These are phyloP conservation scores for Pleurotus giganteus DNA, from an alignment of 768 basidiomycete species.

Conservation along the genomic window DNA sequence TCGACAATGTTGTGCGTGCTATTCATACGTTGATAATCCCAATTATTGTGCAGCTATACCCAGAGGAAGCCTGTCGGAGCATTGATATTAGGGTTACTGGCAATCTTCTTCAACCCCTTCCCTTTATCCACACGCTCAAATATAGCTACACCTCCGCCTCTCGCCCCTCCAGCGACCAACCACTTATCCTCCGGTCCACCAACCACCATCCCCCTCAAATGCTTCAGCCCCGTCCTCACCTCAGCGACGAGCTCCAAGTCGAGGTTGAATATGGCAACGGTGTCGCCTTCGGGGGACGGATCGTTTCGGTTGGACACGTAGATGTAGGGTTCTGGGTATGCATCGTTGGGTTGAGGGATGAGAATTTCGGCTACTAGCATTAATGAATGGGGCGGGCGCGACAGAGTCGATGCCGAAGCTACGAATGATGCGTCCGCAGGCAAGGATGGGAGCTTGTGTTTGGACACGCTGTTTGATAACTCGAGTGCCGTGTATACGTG, in stretches of 20 bases:
- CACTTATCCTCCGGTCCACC: constrained; percentile 61
- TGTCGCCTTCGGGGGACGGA: constrained; percentile 66
- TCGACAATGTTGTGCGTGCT: not conserved
- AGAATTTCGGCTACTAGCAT: constrained; percentile 74
- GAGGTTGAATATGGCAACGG: constrained; percentile 66
- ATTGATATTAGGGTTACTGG: constrained; percentile 38
- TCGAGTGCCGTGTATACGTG: constrained; percentile 68
- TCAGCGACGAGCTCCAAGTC: constrained; percentile 55
- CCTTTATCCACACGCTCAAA: constrained; percentile 67
- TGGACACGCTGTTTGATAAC: constrained; percentile 54
- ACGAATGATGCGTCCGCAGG: constrained; percentile 39
- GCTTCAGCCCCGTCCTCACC: constrained; percentile 65
- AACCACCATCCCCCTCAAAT: constrained; percentile 68
- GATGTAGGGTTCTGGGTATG: constrained; percentile 56
- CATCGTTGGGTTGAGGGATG: constrained; percentile 48
- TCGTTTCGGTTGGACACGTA: constrained; percentile 79
- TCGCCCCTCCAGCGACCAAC: constrained; percentile 61
- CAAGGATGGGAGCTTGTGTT: constrained; percentile 49
- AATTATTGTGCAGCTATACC: constrained; percentile 20
- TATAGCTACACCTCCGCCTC: constrained; percentile 67
- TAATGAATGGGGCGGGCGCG: constrained; percentile 38
- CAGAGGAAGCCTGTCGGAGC: constrained; percentile 60
- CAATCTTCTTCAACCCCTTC: constrained; percentile 51
- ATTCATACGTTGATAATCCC: not conserved
- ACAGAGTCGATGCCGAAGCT: constrained; percentile 49